Percentiles rank a stretch among this genome's conserved stretches.
phyloP scores from a whole-genome alignment of 2,329 filamentous ascomycete genomes.

The Ampelomyces quisqualis region DNA sequence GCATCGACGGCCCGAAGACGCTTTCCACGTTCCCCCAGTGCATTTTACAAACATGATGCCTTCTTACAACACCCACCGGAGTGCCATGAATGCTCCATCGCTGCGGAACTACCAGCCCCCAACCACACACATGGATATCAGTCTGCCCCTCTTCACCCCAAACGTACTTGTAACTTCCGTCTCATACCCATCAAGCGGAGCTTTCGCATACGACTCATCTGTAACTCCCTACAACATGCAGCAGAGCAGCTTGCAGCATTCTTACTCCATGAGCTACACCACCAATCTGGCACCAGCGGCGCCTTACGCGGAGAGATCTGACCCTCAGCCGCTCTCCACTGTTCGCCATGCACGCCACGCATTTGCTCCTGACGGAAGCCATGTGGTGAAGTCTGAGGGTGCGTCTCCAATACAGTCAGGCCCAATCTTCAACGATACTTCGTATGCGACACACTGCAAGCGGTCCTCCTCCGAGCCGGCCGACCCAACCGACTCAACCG shows the following conservation, averaged over 20 bases:
- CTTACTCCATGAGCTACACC: slow-evolving; percentile 32
- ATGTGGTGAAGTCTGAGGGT: slow-evolving; percentile 49
- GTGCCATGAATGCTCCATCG: slow-evolving; percentile 24
- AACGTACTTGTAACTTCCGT: slow-evolving; percentile 33
- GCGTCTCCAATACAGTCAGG: slow-evolving; percentile 47
- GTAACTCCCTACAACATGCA: slow-evolving; percentile 44
- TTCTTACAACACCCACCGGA: slow-evolving; percentile 33
- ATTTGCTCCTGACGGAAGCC: slow-evolving; percentile 27
- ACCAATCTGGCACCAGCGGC: slow-evolving; percentile 28
- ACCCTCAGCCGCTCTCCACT: slow-evolving; percentile 28
- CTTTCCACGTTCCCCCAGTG: slow-evolving; percentile 35
- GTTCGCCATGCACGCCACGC: slow-evolving; percentile 32
- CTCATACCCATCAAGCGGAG: slow-evolving; percentile 38
- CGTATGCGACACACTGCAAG: slow-evolving; percentile 45
- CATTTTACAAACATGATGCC: slow-evolving; percentile 33
- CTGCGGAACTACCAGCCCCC: slow-evolving; percentile 35
- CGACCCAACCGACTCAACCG: slow-evolving; percentile 41
- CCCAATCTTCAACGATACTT: slow-evolving; percentile 41
- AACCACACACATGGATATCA: slow-evolving; percentile 38
- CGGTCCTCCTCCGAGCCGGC: slow-evolving; percentile 48
- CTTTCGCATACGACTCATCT: slow-evolving; percentile 39
- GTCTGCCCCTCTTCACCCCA: slow-evolving; percentile 38
- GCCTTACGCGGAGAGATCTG: slow-evolving; percentile 25
- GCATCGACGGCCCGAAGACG: slow-evolving; percentile 36
- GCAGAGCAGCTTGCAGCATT: slow-evolving; percentile 12